phyloP scores from a whole-genome alignment of 179 eudicot species.

The Drosera spatulata region DNA sequence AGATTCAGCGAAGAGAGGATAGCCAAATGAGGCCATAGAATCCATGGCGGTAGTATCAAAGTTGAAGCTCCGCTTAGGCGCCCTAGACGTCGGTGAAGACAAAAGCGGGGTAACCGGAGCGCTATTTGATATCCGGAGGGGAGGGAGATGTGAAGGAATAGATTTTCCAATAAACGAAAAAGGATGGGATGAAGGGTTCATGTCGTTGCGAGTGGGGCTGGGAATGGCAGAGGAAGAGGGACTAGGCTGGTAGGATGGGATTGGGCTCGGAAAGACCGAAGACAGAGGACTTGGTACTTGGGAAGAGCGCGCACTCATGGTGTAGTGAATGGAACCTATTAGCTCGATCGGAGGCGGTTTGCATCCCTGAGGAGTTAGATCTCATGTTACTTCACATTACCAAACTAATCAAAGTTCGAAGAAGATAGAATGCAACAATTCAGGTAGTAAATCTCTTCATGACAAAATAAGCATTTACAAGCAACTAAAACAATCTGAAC shows the following conservation, averaged over 20 bases:
- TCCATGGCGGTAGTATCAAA: too few species aligned
- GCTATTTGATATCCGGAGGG: constrained; percentile 83
- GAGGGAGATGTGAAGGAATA: constrained; percentile 59
- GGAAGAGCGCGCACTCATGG: constrained; percentile 58
- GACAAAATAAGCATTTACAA: too few species aligned
- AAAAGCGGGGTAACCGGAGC: constrained; percentile 96
- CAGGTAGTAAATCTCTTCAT: too few species aligned
- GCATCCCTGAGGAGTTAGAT: constrained; percentile 45
- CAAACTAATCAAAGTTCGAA: too few species aligned
- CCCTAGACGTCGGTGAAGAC: constrained; percentile 46
- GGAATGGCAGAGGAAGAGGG: constrained; percentile 75
- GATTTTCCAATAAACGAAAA: constrained; percentile 72
- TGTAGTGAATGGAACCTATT: constrained; percentile 30
- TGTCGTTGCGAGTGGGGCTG: constrained; percentile 60
- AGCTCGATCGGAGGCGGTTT: constrained; percentile 49
- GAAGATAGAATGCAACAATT: too few species aligned
- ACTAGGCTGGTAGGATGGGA: constrained; percentile 86
- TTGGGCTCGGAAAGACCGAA: constrained; percentile 76
- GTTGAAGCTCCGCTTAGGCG: constrained; percentile 27
- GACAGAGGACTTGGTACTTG: constrained; percentile 80
- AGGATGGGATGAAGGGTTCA: constrained; percentile 51
- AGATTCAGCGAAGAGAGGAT: constrained; percentile 22
- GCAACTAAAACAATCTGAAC: too few species aligned
- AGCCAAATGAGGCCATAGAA: constrained; percentile 15
- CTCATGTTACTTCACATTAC: too few species aligned